A percentile compares a stretch with the other conserved stretches of the same genome.
Conservation (phyloP, 495 filamentous ascomycete genomes). For the Penicillium coprophilum region DNA sequence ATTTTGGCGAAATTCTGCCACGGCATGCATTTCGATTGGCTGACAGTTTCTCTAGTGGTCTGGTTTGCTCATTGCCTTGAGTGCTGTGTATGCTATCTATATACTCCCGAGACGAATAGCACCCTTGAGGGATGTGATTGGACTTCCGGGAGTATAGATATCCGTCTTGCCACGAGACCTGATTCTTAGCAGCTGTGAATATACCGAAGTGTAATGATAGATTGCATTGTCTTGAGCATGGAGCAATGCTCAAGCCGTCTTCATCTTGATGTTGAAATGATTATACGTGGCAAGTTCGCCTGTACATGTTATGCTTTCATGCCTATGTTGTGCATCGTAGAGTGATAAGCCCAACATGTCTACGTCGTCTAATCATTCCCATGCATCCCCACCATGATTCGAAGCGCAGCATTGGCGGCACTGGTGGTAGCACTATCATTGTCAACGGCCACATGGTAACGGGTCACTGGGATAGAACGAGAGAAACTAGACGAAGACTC, state of each 20-base stretch:
- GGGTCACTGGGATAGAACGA: no score
- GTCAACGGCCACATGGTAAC: no score
- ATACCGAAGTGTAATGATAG: conserved; percentile 19
- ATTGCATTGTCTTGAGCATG: conserved; percentile 7
- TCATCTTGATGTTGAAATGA: not conserved
- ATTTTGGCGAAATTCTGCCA: not conserved
- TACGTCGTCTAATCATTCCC: no score
- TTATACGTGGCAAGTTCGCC: not conserved
- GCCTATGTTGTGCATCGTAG: not conserved
- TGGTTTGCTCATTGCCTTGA: conserved; percentile 67
- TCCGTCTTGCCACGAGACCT: not conserved
- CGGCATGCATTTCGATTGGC: conserved; percentile 18
- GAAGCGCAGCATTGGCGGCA: no score
- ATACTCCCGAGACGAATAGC: conserved; percentile 69
- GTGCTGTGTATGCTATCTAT: conserved; percentile 70
- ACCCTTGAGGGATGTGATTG: conserved; percentile 63
- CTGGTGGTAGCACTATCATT: no score
- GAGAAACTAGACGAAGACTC: no score
- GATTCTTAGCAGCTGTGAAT: conserved; percentile 10
- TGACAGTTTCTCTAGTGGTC: conserved; percentile 55
- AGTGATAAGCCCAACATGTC: not conserved
- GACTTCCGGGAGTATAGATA: conserved; percentile 69
- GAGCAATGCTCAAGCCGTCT: not conserved
- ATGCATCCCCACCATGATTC: no score
- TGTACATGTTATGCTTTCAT: not conserved